phyloP scores from a whole-genome alignment of 2,329 filamentous ascomycete species.

The Aspergillus fumigatus region DNA sequence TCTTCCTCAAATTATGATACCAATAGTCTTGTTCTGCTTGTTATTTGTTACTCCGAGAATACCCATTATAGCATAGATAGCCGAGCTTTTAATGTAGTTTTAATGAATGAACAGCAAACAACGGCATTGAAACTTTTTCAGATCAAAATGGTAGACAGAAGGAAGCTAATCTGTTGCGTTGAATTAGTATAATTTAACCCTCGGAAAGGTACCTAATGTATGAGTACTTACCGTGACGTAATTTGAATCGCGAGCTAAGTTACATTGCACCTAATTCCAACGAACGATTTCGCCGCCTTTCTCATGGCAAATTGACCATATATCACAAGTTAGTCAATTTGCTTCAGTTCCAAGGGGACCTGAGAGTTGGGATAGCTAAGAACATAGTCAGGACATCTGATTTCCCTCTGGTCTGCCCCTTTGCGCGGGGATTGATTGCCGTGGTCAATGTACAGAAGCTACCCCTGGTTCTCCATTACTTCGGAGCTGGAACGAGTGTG shows the following conservation, averaged over 20 bases:
- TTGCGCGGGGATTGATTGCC: not conserved
- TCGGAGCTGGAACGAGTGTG: not conserved
- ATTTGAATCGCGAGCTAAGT: not conserved
- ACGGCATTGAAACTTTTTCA: not conserved
- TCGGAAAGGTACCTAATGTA: too few relatives aligned
- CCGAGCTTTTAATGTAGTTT: slow-evolving; percentile 15
- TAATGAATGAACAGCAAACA: slow-evolving; percentile 7
- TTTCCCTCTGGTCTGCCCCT: not conserved
- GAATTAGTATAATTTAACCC: not conserved
- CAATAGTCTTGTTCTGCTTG: slow-evolving; percentile 5
- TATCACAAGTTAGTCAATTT: not conserved
- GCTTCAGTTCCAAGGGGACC: not conserved
- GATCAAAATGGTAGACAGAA: not conserved
- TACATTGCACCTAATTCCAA: not conserved
- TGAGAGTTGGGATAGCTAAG: not conserved
- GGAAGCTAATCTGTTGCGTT: not conserved
- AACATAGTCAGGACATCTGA: not conserved
- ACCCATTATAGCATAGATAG: slow-evolving; percentile 19
- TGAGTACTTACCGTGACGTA: not conserved
- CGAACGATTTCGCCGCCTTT: not conserved
- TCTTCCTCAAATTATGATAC: slow-evolving; percentile 16
- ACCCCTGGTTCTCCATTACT: not conserved
- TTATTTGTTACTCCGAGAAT: slow-evolving; percentile 12
- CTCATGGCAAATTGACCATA: not conserved
- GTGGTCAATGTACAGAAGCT: not conserved